A percentile compares a stretch with the other conserved stretches of the same genome.
Conservation (phyloP, 108 stramenopile genomes). For the Skeletonema menzelii region DNA sequence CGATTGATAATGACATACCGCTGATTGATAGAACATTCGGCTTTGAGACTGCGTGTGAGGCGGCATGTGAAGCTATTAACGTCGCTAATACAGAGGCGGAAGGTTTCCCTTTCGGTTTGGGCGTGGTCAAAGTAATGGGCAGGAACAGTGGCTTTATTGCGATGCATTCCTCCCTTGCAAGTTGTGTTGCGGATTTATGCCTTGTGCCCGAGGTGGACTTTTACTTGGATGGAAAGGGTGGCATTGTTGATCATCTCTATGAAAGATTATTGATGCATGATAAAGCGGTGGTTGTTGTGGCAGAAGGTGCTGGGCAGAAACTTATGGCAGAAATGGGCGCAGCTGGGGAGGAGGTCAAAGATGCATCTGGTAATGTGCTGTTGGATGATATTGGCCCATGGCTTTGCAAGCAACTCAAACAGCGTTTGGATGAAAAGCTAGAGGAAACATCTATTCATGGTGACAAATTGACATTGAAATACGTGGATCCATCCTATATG, state of each 20-base stretch:
- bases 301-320: conserved; percentile 80
- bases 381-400: conserved; percentile 65
- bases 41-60: conserved; percentile 80
- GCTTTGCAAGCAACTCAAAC: conserved; percentile 45
- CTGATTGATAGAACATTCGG: conserved; percentile 88
- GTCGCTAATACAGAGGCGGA: conserved; percentile 78
- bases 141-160: conserved; percentile 82
- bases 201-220: conserved; percentile 89
- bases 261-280: conserved; percentile 54
- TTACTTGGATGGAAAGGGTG: conserved; percentile 74
- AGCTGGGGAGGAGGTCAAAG: conserved; percentile 40
- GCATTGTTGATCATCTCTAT: conserved; percentile 72
- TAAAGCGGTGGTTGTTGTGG: conserved; percentile 79
- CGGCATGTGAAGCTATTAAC: conserved; percentile 65
- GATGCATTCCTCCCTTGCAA: conserved; percentile 75
- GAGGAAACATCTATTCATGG: conserved; percentile 27
- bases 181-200: conserved; percentile 85
- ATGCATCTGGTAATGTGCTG: conserved; percentile 71
- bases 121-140: conserved; percentile 89
- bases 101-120: conserved; percentile 75
- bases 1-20: conserved; percentile 87
- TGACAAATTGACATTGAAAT: conserved; percentile 61
- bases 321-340: conserved; percentile 38
- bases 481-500: conserved; percentile 92
- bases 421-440: conserved; percentile 28